These are phyloP conservation scores for Hemileccinum impolitum DNA, from an alignment of 768 basidiomycete genomes.

Conservation along the genomic window DNA sequence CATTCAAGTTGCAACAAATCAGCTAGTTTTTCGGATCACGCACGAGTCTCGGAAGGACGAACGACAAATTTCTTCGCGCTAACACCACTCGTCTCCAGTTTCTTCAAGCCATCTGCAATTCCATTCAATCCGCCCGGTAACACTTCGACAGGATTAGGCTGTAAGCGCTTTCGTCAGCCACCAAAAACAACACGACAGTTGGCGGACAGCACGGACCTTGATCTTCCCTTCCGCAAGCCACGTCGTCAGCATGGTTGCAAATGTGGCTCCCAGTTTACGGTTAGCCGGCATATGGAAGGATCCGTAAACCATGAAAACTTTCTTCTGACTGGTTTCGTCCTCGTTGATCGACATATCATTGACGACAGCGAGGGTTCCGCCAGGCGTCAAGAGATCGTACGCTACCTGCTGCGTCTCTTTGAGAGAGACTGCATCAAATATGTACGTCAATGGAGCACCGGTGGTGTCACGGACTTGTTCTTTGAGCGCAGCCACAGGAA, in stretches of 20 bases:
- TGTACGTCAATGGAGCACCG: conserved; percentile 2
- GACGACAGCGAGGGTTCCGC: conserved; percentile 26
- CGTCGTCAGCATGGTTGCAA: conserved; percentile 2
- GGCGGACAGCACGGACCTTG: conserved; percentile 7
- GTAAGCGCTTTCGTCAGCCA: background rate
- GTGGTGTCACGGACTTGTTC: conserved; percentile 5
- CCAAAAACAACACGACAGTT: too few species aligned
- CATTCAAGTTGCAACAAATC: too few species aligned
- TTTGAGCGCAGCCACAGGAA: conserved; percentile 8
- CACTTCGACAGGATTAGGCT: conserved; percentile 39
- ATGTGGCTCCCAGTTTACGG: conserved; percentile 6
- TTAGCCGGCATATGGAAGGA: conserved; percentile 2
- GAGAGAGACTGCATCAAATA: conserved; percentile 30
- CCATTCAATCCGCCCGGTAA: conserved; percentile 36
- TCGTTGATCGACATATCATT: background rate
- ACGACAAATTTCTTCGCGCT: conserved; percentile 42
- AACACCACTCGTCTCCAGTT: conserved; percentile 25
- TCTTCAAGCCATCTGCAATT: conserved; percentile 29
- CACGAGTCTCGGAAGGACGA: conserved; percentile 9
- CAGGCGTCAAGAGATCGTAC: conserved; percentile 27
- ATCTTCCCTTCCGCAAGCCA: conserved; percentile 19
- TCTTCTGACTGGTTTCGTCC: background rate
- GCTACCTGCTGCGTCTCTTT: conserved; percentile 33
- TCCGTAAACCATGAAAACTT: conserved; percentile 1
- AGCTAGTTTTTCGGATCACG: too few species aligned